Conservation (phyloP, 345 rosid genomes). For the Lepidium sativum region DNA sequence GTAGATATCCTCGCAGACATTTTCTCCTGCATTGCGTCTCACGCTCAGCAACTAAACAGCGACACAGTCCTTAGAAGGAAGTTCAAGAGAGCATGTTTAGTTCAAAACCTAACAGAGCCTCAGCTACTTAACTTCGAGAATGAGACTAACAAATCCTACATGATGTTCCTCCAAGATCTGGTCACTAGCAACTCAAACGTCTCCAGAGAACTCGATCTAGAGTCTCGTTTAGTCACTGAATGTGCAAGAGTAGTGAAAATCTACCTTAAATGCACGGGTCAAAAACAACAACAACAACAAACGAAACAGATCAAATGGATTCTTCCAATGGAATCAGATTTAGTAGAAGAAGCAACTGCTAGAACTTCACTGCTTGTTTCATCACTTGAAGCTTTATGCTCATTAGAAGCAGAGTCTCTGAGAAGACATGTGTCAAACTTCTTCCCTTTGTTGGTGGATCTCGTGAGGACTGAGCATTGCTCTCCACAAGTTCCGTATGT, state of each 20-base stretch:
- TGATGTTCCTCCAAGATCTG: constrained; percentile 53
- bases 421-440: constrained; percentile 41
- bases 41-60: constrained; percentile 55
- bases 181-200: constrained; percentile 31
- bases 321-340: constrained; percentile 59
- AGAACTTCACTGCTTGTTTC: constrained; percentile 58
- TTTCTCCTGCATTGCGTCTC: constrained; percentile 56
- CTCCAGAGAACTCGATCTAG: constrained; percentile 49
- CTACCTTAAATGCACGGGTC: constrained; percentile 52
- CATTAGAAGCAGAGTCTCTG: constrained; percentile 46
- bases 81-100: constrained; percentile 58
- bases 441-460: constrained; percentile 78
- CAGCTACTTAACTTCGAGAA: constrained; percentile 79
- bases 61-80: constrained; percentile 46
- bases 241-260: constrained; percentile 53
- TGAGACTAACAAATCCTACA: constrained; percentile 61
- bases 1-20: constrained; percentile 43
- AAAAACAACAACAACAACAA: background rate
- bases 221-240: constrained; percentile 44
- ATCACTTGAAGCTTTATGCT: constrained; percentile 47
- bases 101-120: constrained; percentile 72
- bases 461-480: constrained; percentile 74
- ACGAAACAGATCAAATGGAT: constrained; percentile 40
- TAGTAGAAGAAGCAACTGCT: constrained; percentile 71
- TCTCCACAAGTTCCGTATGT: constrained; percentile 64